A percentile compares a stretch with the other conserved stretches of the same genome.
Conservation (phyloP, 169 alveolate genomes). For the Condylostoma magnum region DNA sequence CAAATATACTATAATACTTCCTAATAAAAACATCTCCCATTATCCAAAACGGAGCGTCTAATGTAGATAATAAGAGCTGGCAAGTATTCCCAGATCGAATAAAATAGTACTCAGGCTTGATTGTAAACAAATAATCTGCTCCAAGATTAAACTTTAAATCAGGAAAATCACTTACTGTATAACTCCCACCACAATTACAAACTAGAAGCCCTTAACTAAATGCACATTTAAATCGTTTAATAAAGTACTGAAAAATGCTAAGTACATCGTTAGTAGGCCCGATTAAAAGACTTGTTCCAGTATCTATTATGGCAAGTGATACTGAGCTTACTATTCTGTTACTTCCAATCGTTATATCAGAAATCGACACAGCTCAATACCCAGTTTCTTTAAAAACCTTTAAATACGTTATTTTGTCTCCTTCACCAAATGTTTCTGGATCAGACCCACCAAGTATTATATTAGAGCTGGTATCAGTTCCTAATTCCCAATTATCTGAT, state of each 20-base stretch:
- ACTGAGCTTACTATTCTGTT: background rate
- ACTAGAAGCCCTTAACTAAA: background rate
- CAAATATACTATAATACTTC: slow-evolving; percentile 27
- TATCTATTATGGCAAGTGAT: slow-evolving; percentile 2
- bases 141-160: background rate
- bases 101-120: slow-evolving; percentile 8
- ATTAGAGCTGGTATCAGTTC: background rate
- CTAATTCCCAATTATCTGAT: background rate
- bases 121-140: background rate
- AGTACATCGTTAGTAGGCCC: slow-evolving; percentile 19
- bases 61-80: background rate
- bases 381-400: background rate
- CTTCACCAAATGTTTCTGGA: background rate
- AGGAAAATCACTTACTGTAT: slow-evolving; percentile 15
- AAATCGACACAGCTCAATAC: slow-evolving; percentile 5
- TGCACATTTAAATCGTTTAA: background rate
- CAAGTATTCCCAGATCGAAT: background rate
- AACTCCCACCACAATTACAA: background rate
- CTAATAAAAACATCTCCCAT: slow-evolving; percentile 33
- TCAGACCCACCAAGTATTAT: slow-evolving; percentile 17
- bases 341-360: background rate
- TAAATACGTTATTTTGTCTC: background rate
- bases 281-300: slow-evolving; percentile 28
- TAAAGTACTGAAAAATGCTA: background rate
- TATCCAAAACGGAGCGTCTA: background rate